Evolutionary conservation across 257 asterid genomes (phyloP), one percentile per base, ranked within the genome.

Genomic region (Nicotiana attenuata): DNA sequence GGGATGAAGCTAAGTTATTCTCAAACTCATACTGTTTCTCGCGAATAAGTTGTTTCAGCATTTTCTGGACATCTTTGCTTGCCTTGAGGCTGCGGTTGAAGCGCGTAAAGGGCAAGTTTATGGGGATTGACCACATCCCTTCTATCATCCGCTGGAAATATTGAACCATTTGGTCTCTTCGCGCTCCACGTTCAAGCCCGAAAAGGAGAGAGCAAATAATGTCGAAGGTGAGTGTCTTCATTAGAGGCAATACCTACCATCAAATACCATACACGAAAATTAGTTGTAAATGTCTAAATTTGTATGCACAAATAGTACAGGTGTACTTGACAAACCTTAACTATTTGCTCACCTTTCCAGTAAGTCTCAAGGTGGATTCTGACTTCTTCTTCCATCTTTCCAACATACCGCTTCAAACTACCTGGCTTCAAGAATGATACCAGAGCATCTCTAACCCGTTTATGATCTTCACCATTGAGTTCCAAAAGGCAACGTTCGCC

Each of bases 181-280:
- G 35, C 4, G 83, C 83, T 47, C 94, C 93, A 55, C 86, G 73
- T 68, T 91, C 90, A 7, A 91, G 69, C 22, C 95, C 95, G 5
- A 94, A 90, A 9, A 92, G 89, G 82, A 91, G 90, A 73, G 93
- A 85, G 87, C 97, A 92, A 75, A 92, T 89, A 52, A 92, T 91
- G 92, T 91, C 84, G 93, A 93, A 93, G 60, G 98, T 87, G 28
- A 93, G 89, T 17, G 60, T 89, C 91, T 92, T 92, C 95, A 91
- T 90, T 47, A 91, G 68, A 7, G 98, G 97, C 81, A 92, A 53
- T 63, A 90, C 96, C 97, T 92, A 79, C 28, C 7, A 75, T 35
- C 2, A 64, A 41, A 45, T 14, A 75, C 45, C 64, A 67, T 6
- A 63, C 50, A 75, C n/a, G 24, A 29, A 56, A 56, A 20, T 77